phyloP scores from a whole-genome alignment of 495 filamentous ascomycete genomes.

The Penicillium paxilli region DNA sequence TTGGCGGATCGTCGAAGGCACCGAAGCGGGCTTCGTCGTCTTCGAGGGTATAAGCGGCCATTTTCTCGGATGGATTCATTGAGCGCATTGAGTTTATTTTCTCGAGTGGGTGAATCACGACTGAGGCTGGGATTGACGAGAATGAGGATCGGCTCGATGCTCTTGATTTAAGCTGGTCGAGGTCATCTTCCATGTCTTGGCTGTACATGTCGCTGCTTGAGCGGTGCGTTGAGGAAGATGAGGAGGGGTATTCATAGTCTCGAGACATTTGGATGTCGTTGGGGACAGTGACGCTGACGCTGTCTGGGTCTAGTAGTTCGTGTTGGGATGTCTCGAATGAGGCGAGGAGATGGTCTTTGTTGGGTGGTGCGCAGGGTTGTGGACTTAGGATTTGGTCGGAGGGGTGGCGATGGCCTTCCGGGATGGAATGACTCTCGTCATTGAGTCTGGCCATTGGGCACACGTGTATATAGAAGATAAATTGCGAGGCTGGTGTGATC shows the following conservation, averaged over 20 bases:
- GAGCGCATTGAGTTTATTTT: slow-evolving; percentile 16
- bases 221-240: slow-evolving; percentile 35
- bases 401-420: slow-evolving; percentile 7
- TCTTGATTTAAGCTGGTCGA: slow-evolving; percentile 30
- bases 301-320: slow-evolving; percentile 14
- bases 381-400: slow-evolving; percentile 27
- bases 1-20: slow-evolving; percentile 17
- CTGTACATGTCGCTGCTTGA: slow-evolving; percentile 33
- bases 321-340: slow-evolving; percentile 23
- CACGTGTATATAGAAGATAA: background rate
- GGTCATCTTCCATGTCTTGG: slow-evolving; percentile 33
- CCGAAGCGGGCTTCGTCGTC: slow-evolving; percentile 24
- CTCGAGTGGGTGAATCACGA: slow-evolving; percentile 32
- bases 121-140: slow-evolving; percentile 42
- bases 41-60: slow-evolving; percentile 24
- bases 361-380: slow-evolving; percentile 17
- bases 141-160: slow-evolving; percentile 46
- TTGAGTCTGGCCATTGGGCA: slow-evolving; percentile 22
- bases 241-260: slow-evolving; percentile 38
- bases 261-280: slow-evolving; percentile 26
- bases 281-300: slow-evolving; percentile 7
- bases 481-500: background rate
- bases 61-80: slow-evolving; percentile 18
- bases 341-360: slow-evolving; percentile 19
- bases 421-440: slow-evolving; percentile 10